phyloP scores from a whole-genome alignment of 768 basidiomycete genomes.

The Xanthoconium purpureum region DNA sequence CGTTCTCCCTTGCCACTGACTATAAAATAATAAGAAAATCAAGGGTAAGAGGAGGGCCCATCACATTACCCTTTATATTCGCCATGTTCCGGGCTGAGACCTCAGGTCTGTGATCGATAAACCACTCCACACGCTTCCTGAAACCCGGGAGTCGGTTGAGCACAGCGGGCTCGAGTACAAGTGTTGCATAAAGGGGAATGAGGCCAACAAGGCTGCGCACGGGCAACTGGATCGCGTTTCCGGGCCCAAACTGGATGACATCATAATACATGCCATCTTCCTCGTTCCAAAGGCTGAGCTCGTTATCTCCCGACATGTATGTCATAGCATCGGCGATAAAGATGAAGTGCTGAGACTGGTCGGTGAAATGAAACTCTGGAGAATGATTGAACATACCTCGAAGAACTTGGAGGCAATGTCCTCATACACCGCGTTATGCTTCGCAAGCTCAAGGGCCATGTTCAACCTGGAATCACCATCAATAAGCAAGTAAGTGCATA shows the following conservation, averaged over 20 bases:
- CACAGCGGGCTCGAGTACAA: slow-evolving; percentile 86
- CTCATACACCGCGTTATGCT: slow-evolving; percentile 96
- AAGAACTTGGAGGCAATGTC: slow-evolving; percentile 99
- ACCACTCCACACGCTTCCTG: slow-evolving; percentile 99
- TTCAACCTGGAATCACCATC: slow-evolving; percentile 61
- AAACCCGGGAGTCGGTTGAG: slow-evolving; percentile 95
- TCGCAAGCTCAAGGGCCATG: slow-evolving; percentile 95
- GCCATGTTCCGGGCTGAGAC: slow-evolving; percentile 92
- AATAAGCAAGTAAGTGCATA: background rate
- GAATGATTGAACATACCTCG: slow-evolving; percentile 46
- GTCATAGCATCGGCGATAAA: slow-evolving; percentile 99
- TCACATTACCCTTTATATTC: slow-evolving; percentile 76
- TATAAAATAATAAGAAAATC: slow-evolving; percentile 10
- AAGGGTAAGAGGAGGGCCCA: background rate
- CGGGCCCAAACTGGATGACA: slow-evolving; percentile 83
- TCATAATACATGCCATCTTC: slow-evolving; percentile 99
- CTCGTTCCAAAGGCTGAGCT: slow-evolving; percentile 90
- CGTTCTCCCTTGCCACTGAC: slow-evolving; percentile 78
- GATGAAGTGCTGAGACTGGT: slow-evolving; percentile 76
- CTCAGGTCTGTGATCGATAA: slow-evolving; percentile 88
- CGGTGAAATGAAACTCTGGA: slow-evolving; percentile 5
- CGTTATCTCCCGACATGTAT: slow-evolving; percentile 72
- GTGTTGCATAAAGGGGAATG: slow-evolving; percentile 92
- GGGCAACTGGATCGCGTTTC: slow-evolving; percentile 85
- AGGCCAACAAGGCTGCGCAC: slow-evolving; percentile 95